Evolutionary conservation across 2,329 filamentous ascomycete species (phyloP), one percentile per base, ranked within the genome.

Genomic region (Furcasterigmium sp.): DNA sequence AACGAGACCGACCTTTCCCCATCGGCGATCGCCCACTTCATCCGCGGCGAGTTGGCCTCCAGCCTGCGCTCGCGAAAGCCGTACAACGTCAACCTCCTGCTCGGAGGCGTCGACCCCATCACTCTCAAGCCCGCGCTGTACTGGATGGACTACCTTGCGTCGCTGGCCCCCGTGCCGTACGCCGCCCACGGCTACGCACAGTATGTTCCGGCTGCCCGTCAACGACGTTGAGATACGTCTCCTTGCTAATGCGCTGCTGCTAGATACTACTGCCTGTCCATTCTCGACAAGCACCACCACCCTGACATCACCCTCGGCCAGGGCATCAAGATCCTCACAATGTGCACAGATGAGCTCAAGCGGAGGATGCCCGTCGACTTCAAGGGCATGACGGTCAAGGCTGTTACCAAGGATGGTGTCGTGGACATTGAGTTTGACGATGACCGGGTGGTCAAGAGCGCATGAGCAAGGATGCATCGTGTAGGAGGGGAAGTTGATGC

Each of bases 151-250:
- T 97, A 97, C 70, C 81, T 98, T 60, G 93, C 91, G 52, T 84
- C 91, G 49, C 71, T 91, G 61, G 91, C 90, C 5, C 80, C 87
- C 25, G 75, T 98, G 38, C 93, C 93, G 44, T 98, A 98, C 62
- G 94, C 93, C 39, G 93, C 93, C 48, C 94, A 98, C 58, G 93
- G 93, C 55, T 98, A 98, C 69, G 93, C 93, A 55, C 93, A 98
- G 85, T 90, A 83, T 49, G 85, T 63, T 14, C 19, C 14, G n/a
- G 15, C 11, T 18, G 32, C 32, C n/a, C 32, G 15, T 17, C 11
- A 15, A 15, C 17, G 13, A 21, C 14, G 42, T 23, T 29, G n/a
- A 28, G 37, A 34, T 3, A 21, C 11, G 15, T 17, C 20, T 28
- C 15, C 39, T 21, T 17, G 32, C 5, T 15, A 26, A 48, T 43